Conservation (phyloP, 73 alveolate genomes). For the Paramecium sexaurelia region DNA sequence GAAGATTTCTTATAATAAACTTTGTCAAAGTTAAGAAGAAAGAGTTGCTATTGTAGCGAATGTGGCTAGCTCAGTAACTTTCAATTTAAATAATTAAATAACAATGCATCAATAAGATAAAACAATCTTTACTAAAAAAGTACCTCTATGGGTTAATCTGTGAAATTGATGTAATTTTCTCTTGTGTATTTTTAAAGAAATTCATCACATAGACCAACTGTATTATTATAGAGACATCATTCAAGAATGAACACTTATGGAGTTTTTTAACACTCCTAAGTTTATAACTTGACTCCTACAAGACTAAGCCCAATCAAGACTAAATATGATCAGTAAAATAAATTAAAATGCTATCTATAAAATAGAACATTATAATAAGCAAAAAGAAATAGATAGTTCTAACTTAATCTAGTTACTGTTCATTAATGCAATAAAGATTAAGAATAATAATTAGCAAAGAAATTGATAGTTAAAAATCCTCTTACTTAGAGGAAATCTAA, state of each 20-base stretch:
- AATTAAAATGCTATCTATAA: neutral
- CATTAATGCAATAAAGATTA: neutral
- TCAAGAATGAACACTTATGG: constrained; percentile 10
- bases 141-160: neutral
- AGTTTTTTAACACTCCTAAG: neutral
- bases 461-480: neutral
- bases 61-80: neutral
- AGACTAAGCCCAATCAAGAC: neutral
- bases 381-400: neutral
- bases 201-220: neutral
- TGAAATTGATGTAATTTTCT: neutral
- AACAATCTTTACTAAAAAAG: neutral
- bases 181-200: neutral
- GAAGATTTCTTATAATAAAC: neutral
- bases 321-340: neutral
- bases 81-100: neutral
- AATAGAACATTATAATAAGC: neutral
- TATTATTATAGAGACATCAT: neutral
- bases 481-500: neutral
- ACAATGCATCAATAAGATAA: neutral
- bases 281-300: neutral
- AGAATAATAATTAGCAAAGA: neutral
- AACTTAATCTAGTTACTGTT: neutral
- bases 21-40: neutral
- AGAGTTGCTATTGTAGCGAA: neutral